Evolutionary conservation across 2,329 filamentous ascomycete genomes (phyloP).

Genomic region (Epichloe amarillans): DNA sequence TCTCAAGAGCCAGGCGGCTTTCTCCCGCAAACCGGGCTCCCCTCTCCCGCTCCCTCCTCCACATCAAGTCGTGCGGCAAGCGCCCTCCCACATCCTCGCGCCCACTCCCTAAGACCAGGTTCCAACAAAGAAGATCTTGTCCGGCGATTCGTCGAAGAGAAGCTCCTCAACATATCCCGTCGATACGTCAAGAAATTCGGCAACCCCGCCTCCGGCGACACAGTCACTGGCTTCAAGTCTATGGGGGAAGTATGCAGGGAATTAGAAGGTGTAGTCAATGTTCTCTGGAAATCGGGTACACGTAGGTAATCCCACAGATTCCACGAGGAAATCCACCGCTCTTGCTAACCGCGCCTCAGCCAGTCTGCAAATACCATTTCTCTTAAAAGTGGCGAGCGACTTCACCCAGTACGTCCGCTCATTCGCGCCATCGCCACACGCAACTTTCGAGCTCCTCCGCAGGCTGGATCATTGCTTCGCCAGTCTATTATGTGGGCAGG

Average conservation of each 20-base stretch:
- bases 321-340: too few relatives aligned
- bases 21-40: constrained; percentile 32
- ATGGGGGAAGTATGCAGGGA: constrained; percentile 62
- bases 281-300: constrained; percentile 78
- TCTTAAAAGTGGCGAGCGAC: constrained; percentile 64
- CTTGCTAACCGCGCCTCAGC: constrained; percentile 33
- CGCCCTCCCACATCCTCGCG: constrained; percentile 42
- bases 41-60: constrained; percentile 41
- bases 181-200: constrained; percentile 49
- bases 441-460: constrained; percentile 55
- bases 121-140: constrained; percentile 48
- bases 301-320: constrained; percentile 40
- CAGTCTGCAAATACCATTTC: constrained; percentile 67
- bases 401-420: constrained; percentile 58
- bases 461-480: constrained; percentile 80
- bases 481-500: constrained; percentile 54
- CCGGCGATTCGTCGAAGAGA: constrained; percentile 41
- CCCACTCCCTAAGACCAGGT: constrained; percentile 37
- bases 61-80: constrained; percentile 26
- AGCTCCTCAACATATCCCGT: constrained; percentile 38
- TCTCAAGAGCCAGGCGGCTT: constrained; percentile 35
- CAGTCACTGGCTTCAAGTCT: constrained; percentile 38
- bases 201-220: constrained; percentile 29
- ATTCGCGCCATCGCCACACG: constrained; percentile 48
- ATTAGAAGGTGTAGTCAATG: constrained; percentile 59